phyloP scores from a whole-genome alignment of 352 stramenopile species.

The Aphanomyces invadans region DNA sequence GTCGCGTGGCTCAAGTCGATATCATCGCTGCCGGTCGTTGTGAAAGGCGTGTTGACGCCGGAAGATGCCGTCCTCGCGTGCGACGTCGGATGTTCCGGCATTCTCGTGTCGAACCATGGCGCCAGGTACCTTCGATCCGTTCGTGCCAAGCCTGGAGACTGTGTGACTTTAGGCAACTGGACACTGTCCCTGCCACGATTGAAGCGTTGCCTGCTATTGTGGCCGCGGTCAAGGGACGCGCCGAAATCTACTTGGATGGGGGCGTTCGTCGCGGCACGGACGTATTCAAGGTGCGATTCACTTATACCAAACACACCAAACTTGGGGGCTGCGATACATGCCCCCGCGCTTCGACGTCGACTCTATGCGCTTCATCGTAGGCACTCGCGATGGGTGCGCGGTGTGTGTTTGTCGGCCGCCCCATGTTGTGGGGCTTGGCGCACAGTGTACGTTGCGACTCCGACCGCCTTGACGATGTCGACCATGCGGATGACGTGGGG shows the following conservation, averaged over 20 bases:
- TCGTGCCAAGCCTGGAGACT: too few species aligned
- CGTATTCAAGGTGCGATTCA: conserved; percentile 80
- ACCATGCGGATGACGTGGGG: too few species aligned
- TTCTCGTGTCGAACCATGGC: conserved; percentile 93
- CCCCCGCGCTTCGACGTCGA: too few species aligned
- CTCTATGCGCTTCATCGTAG: too few species aligned
- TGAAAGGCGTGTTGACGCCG: conserved; percentile 91
- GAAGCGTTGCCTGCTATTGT: conserved; percentile 90
- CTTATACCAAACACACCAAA: too few species aligned
- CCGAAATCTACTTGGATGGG: conserved; percentile 91
- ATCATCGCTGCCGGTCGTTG: conserved; percentile 84
- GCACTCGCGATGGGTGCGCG: conserved; percentile 87
- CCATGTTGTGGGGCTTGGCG: conserved; percentile 90
- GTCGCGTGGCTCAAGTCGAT: conserved; percentile 89
- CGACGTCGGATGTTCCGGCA: conserved; percentile 83
- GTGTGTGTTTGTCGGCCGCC: conserved; percentile 92
- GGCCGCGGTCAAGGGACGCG: conserved; percentile 62
- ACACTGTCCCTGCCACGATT: conserved; percentile 85
- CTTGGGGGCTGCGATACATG: too few species aligned
- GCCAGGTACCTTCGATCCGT: conserved; percentile 35
- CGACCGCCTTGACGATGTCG: too few species aligned
- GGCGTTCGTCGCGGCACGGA: conserved; percentile 93
- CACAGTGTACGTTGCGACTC: conserved; percentile 55
- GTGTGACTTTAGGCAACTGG: conserved; percentile 64
- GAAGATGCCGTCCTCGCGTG: conserved; percentile 89